phyloP scores from a whole-genome alignment of 1,284 basidiomycete genomes.

The Fomitopsis palustris region DNA sequence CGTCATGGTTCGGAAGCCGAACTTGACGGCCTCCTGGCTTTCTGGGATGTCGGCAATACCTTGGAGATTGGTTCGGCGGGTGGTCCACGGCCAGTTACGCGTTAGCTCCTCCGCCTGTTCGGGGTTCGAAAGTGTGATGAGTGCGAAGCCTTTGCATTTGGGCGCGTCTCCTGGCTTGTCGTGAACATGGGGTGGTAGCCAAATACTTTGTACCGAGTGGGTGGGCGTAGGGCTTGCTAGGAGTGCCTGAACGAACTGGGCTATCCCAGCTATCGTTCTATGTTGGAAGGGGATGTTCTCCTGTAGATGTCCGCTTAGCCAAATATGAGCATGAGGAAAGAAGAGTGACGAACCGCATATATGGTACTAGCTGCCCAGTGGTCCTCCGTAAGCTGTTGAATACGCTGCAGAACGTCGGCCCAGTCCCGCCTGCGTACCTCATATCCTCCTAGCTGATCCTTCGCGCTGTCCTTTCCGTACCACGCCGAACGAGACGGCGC shows the following conservation, averaged over 20 bases:
- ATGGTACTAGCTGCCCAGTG: conserved; percentile 62
- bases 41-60: not conserved
- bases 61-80: conserved; percentile 2
- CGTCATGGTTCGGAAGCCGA: conserved; percentile 54
- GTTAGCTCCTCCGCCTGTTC: conserved; percentile 42
- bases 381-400: conserved; percentile 33
- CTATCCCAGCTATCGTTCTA: conserved; percentile 45
- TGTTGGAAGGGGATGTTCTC: conserved; percentile 63
- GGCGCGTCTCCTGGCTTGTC: conserved; percentile 50
- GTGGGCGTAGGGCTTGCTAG: conserved; percentile 23
- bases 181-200: conserved; percentile 56
- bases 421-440: conserved; percentile 56
- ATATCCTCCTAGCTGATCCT: conserved; percentile 41
- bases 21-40: conserved; percentile 44
- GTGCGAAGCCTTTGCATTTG: conserved; percentile 69
- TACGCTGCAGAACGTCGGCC: conserved; percentile 24
- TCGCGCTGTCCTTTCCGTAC: conserved; percentile 28
- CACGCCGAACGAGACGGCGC: conserved; percentile 37
- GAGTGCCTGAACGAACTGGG: conserved; percentile 40
- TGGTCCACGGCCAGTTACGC: conserved; percentile 58
- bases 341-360: conserved; percentile 52
- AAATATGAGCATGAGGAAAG: not conserved
- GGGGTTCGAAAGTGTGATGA: conserved; percentile 47
- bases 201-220: conserved; percentile 45
- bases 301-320: conserved; percentile 31